Evolutionary conservation across 768 basidiomycete species (phyloP).

Genomic region (Saitozyma sp.): DNA sequence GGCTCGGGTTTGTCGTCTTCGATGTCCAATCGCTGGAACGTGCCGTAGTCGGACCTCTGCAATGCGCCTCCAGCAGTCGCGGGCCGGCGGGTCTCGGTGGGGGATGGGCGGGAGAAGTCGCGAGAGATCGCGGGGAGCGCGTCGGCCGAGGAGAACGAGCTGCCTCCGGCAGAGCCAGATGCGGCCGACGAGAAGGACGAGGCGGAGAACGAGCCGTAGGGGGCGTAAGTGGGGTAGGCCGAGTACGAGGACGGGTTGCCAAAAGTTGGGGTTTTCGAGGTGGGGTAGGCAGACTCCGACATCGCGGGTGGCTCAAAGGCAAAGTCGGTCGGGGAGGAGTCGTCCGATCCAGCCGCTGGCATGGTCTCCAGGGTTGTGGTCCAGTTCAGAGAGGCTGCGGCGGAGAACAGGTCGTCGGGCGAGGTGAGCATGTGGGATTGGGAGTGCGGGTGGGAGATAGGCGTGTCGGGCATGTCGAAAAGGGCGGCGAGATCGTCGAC

Average conservation of each 20-base stretch:
- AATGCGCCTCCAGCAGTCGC: constrained; percentile 49
- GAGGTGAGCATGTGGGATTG: neutral
- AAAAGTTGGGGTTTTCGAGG: constrained; percentile 14
- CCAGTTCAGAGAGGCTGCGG: constrained; percentile 8
- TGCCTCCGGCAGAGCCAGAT: constrained; percentile 34
- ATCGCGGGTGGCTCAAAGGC: constrained; percentile 36
- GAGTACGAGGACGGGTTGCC: constrained; percentile 16
- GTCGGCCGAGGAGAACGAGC: constrained; percentile 43
- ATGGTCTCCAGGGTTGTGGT: constrained; percentile 4
- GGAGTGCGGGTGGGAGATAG: neutral
- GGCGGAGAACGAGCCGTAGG: constrained; percentile 22
- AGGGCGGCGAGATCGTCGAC: constrained; percentile 2
- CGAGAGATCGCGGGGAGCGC: constrained; percentile 49
- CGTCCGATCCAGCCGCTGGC: constrained; percentile 15
- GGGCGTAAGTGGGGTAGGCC: constrained; percentile 3
- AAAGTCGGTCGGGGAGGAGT: constrained; percentile 38
- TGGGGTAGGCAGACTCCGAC: constrained; percentile 2
- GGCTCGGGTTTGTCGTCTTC: constrained; percentile 15
- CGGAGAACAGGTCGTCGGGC: constrained; percentile 10
- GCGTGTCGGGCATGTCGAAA: constrained; percentile 8
- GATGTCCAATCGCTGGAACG: neutral
- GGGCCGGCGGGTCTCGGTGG: constrained; percentile 43
- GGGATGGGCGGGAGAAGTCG: constrained; percentile 47
- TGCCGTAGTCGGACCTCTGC: neutral
- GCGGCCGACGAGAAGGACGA: constrained; percentile 41